A percentile compares a stretch with the other conserved stretches of the same genome.
phyloP scores from a whole-genome alignment of 805 yeast genomes.

The Saccharomycopsis amapae region DNA sequence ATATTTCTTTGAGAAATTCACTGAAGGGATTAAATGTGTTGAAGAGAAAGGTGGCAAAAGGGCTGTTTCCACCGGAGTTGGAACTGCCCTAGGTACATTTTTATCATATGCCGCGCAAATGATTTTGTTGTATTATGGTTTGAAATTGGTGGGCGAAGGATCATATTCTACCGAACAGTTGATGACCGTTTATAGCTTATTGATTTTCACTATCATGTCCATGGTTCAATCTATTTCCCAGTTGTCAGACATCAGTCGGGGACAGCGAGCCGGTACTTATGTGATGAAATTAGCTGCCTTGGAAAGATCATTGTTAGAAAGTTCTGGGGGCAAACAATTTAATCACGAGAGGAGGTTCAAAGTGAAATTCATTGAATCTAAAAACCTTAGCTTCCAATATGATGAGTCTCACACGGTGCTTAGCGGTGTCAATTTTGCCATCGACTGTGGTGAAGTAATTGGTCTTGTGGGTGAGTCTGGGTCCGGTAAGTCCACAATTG shows the following conservation, averaged over 20 bases:
- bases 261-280: slow-evolving; percentile 63
- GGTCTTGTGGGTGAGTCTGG: slow-evolving; percentile 87
- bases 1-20: slow-evolving; percentile 39
- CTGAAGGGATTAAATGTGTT: slow-evolving; percentile 28
- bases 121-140: slow-evolving; percentile 71
- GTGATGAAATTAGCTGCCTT: slow-evolving; percentile 26
- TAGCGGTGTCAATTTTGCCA: slow-evolving; percentile 34
- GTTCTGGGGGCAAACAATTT: neutral
- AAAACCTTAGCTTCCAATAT: slow-evolving; percentile 38
- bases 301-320: neutral
- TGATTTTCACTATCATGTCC: slow-evolving; percentile 65
- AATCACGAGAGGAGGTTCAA: slow-evolving; percentile 23
- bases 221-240: slow-evolving; percentile 53
- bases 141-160: slow-evolving; percentile 50
- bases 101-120: slow-evolving; percentile 59
- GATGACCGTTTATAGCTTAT: slow-evolving; percentile 62
- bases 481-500: slow-evolving; percentile 80
- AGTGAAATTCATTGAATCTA: slow-evolving; percentile 32
- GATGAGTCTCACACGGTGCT: slow-evolving; percentile 28
- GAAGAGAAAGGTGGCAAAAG: slow-evolving; percentile 40
- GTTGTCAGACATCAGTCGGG: slow-evolving; percentile 76
- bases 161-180: slow-evolving; percentile 52
- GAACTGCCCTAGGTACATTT: slow-evolving; percentile 51
- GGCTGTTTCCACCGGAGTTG: slow-evolving; percentile 58
- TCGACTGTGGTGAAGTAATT: slow-evolving; percentile 43